Evolutionary conservation across 2,329 filamentous ascomycete genomes (phyloP).

Genomic region (Trichoderma afroharzianum): DNA sequence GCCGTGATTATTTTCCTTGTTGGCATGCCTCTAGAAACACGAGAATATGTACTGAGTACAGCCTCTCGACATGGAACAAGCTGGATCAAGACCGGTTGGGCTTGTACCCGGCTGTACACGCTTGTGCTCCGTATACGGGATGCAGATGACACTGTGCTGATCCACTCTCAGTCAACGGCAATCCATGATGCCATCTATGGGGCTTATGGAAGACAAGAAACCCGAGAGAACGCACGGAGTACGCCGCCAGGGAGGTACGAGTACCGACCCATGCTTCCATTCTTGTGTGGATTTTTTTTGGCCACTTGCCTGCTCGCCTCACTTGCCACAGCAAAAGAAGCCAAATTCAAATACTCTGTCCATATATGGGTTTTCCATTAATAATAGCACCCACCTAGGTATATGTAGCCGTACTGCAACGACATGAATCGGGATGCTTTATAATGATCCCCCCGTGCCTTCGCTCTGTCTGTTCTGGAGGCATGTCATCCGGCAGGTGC

Average conservation of each 20-base stretch:
- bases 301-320: neutral
- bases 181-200: neutral
- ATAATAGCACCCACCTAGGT: neutral
- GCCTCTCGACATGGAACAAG: neutral
- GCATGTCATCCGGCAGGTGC: slow-evolving; percentile 14
- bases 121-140: neutral
- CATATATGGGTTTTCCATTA: neutral
- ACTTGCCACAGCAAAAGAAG: neutral
- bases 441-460: neutral
- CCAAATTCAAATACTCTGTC: neutral
- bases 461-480: neutral
- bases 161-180: neutral
- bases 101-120: neutral
- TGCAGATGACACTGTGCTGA: neutral
- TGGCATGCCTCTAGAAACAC: neutral
- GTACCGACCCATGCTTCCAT: neutral
- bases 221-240: neutral
- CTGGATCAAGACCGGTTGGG: neutral
- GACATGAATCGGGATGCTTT: neutral
- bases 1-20: neutral
- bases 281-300: neutral
- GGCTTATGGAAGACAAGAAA: neutral
- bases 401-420: neutral
- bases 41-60: neutral
- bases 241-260: neutral